Evolutionary conservation across 805 yeast genomes (phyloP).

Genomic region (Wickerhamomyces chambardii): DNA sequence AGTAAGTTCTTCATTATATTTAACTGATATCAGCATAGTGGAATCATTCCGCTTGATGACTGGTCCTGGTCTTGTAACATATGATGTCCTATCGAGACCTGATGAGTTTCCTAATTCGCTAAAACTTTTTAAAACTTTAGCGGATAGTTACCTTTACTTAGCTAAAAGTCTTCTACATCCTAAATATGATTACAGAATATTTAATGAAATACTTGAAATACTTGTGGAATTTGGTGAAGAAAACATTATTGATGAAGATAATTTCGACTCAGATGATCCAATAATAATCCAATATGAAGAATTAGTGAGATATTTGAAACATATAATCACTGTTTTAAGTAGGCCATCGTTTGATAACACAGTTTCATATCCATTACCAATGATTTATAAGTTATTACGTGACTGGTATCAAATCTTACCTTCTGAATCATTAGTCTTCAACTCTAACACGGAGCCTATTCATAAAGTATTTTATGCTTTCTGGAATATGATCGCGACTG

Average conservation of each 20-base stretch:
- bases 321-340: not conserved
- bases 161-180: conserved; percentile 12
- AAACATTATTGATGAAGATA: conserved; percentile 2
- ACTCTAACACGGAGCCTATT: conserved; percentile 3
- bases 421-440: conserved; percentile 7
- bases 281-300: conserved; percentile 2
- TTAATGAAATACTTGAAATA: conserved; percentile 11
- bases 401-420: conserved; percentile 11
- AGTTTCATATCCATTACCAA: conserved; percentile 11
- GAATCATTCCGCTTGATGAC: too few relatives aligned
- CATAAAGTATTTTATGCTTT: conserved; percentile 10
- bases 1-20: too few relatives aligned
- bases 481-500: conserved; percentile 8
- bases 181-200: conserved; percentile 8
- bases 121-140: conserved; percentile 4
- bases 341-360: not conserved
- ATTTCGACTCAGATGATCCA: conserved; percentile 2
- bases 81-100: conserved; percentile 8
- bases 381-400: conserved; percentile 5
- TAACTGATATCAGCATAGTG: too few relatives aligned
- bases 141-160: conserved; percentile 12
- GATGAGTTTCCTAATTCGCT: conserved; percentile 7
- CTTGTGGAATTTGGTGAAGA: conserved; percentile 9
- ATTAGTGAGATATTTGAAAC: conserved; percentile 1
- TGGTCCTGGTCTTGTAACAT: too few relatives aligned